phyloP scores from a whole-genome alignment of 331 rosid species.

The Acacia pycnantha region DNA sequence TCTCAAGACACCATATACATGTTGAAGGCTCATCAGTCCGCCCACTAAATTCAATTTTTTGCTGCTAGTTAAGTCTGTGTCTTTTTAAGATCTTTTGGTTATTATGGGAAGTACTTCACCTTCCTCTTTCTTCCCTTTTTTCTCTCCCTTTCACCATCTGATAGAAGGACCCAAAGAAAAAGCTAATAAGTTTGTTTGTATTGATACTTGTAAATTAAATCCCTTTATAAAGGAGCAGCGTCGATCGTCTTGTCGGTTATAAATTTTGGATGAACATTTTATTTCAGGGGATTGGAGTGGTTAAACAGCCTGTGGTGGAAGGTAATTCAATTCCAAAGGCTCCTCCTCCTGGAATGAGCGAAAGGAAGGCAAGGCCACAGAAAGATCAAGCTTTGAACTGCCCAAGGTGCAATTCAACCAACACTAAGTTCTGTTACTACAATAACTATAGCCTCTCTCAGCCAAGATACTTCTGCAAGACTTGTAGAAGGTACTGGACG shows the following conservation, averaged over 20 bases:
- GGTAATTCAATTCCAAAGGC: conserved; percentile 41
- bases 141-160: conserved; percentile 36
- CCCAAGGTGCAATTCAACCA: conserved; percentile 92
- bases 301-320: conserved; percentile 49
- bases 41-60: conserved; percentile 43
- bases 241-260: conserved; percentile 37
- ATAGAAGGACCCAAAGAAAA: conserved; percentile 41
- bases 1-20: conserved; percentile 9
- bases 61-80: conserved; percentile 14
- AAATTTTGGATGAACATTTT: neutral
- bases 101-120: conserved; percentile 45
- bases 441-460: conserved; percentile 87
- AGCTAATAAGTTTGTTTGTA: conserved; percentile 44
- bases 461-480: conserved; percentile 88
- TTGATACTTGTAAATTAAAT: conserved; percentile 26
- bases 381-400: conserved; percentile 88
- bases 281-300: conserved; percentile 68
- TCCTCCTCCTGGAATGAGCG: conserved; percentile 32
- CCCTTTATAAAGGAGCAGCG: conserved; percentile 20
- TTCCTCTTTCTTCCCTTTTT: conserved; percentile 38
- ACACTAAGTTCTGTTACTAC: conserved; percentile 90
- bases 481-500: conserved; percentile 95
- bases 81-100: conserved; percentile 40
- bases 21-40: conserved; percentile 32
- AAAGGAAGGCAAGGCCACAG: conserved; percentile 68